These are phyloP conservation scores for Sugiyamaella chiloensis DNA, from an alignment of 805 yeast genomes.

Conservation along the genomic window DNA sequence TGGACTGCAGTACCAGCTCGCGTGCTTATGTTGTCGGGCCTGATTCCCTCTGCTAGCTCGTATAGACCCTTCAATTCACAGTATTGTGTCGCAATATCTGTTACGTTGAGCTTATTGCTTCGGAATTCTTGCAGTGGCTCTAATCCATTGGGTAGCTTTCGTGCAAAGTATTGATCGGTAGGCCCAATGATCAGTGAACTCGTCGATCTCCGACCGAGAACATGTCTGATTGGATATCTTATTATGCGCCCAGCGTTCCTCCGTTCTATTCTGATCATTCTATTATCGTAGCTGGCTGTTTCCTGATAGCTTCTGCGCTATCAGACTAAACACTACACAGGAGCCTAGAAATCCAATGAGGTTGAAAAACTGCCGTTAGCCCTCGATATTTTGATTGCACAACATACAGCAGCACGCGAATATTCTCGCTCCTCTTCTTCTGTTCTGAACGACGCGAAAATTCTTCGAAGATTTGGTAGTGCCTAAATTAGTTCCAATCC, in stretches of 20 bases:
- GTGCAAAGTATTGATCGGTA: too few species aligned
- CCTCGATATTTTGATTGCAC: not conserved
- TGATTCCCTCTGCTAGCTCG: slow-evolving; percentile 6
- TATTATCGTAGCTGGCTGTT: too few species aligned
- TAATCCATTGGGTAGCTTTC: not conserved
- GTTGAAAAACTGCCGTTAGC: slow-evolving; percentile 35
- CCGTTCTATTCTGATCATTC: too few species aligned
- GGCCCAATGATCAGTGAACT: too few species aligned
- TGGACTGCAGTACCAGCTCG: slow-evolving; percentile 24
- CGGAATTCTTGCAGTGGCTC: slow-evolving; percentile 17
- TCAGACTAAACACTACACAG: slow-evolving; percentile 75
- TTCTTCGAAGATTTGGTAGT: slow-evolving; percentile 70
- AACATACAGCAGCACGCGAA: slow-evolving; percentile 58
- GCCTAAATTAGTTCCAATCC: too few species aligned
- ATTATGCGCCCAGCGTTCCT: too few species aligned
- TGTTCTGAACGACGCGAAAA: slow-evolving; percentile 77
- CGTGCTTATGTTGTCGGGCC: slow-evolving; percentile 18
- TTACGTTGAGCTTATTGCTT: slow-evolving; percentile 19
- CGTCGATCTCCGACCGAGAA: too few species aligned
- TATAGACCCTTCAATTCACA: slow-evolving; percentile 28
- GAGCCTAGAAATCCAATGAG: slow-evolving; percentile 77
- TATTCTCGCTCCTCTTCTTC: slow-evolving; percentile 80
- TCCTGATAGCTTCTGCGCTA: slow-evolving; percentile 51
- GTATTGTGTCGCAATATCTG: slow-evolving; percentile 24
- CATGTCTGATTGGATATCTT: too few species aligned